Conservation (phyloP, 1,284 basidiomycete species). For the Rhizoctonia solani region DNA sequence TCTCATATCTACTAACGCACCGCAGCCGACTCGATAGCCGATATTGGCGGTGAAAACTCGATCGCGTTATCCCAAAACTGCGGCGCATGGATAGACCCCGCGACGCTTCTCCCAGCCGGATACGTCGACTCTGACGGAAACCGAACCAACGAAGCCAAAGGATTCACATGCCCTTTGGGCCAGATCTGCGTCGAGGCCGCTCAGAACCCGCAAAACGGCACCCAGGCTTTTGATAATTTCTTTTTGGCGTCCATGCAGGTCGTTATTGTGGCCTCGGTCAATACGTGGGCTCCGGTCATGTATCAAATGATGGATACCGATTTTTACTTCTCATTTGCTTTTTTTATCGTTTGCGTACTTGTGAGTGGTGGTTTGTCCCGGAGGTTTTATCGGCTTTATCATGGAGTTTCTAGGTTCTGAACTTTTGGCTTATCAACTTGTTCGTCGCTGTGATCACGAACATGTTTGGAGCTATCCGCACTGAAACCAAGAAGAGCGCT, state of each 20-base stretch:
- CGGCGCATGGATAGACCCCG: constrained; percentile 74
- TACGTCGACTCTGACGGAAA: constrained; percentile 54
- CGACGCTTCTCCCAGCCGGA: constrained; percentile 52
- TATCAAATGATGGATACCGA: constrained; percentile 92
- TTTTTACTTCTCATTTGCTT: constrained; percentile 84
- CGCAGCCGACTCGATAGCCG: constrained; percentile 27
- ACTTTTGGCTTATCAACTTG: constrained; percentile 93
- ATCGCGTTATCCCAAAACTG: constrained; percentile 67
- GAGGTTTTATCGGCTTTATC: not conserved
- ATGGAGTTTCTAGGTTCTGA: constrained; percentile 76
- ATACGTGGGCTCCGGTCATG: constrained; percentile 84
- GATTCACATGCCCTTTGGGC: constrained; percentile 82
- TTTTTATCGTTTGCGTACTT: constrained; percentile 68
- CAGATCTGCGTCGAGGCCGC: constrained; percentile 72
- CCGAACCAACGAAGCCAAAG: constrained; percentile 52
- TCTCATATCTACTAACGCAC: not conserved
- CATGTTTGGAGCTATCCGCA: constrained; percentile 88
- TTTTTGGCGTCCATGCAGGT: constrained; percentile 84
- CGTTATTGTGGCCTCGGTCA: constrained; percentile 81
- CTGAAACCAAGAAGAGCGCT: constrained; percentile 88
- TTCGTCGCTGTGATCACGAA: constrained; percentile 97
- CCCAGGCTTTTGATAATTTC: constrained; percentile 91
- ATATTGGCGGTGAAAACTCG: constrained; percentile 39
- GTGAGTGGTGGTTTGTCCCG: not conserved
- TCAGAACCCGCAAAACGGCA: constrained; percentile 67